A percentile compares a stretch with the other conserved stretches of the same genome.
These are phyloP conservation scores for Populus euphratica DNA, from an alignment of 345 rosid species.

Conservation along the genomic window DNA sequence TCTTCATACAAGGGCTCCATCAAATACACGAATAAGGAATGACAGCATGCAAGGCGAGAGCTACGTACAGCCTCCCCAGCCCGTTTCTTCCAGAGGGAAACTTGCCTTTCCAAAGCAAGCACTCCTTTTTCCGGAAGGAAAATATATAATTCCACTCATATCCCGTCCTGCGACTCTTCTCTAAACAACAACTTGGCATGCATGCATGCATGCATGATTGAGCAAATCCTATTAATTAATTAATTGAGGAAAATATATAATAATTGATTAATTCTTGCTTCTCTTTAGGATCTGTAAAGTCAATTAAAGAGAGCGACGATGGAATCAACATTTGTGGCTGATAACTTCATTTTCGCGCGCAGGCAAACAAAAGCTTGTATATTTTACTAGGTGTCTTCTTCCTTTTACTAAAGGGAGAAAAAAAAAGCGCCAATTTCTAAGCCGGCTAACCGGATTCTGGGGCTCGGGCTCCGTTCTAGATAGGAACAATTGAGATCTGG, in stretches of 20 bases:
- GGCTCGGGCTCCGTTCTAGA: neutral
- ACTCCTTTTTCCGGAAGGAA: too few species aligned
- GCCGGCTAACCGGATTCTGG: neutral
- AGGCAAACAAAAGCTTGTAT: neutral
- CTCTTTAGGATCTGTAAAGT: neutral
- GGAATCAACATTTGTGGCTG: neutral
- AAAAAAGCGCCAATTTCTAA: neutral
- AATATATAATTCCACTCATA: too few species aligned
- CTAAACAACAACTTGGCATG: neutral
- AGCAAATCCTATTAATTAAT: neutral
- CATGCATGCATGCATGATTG: too few species aligned
- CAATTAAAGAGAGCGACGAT: neutral
- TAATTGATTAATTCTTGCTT: neutral
- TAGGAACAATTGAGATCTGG: neutral
- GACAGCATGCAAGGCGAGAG: neutral
- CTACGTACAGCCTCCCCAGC: neutral
- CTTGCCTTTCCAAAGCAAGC: neutral
- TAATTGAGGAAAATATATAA: too few species aligned
- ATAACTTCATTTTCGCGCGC: neutral
- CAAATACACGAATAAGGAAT: neutral
- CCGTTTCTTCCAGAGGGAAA: constrained; percentile 6
- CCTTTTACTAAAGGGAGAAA: neutral
- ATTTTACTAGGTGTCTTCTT: neutral
- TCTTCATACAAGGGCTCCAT: neutral
- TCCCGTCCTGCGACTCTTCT: too few species aligned